Base-by-base conservation (phyloP, 495 filamentous ascomycete species). In the Halenospora varia region DNA sequence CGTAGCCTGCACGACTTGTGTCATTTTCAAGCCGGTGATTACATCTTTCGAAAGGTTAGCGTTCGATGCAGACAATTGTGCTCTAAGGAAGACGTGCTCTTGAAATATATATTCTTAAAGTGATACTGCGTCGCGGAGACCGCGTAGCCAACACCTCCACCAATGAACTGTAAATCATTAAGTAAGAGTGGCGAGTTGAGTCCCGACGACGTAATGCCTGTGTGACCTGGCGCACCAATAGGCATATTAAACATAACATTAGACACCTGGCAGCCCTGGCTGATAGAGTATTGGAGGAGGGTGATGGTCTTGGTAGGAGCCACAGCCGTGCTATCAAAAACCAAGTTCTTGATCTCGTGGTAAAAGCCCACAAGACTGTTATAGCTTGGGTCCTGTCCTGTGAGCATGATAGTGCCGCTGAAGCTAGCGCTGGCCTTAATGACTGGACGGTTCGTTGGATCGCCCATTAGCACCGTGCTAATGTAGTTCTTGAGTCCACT, bases 211-310 rank as follows among this genome's bases (percentile, higher is more conserved):
- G 11, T 63, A 24, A 81, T 71, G 11, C 77, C 79, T 15, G 53
- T 71, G 66, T 59, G 77, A 2, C 42, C 41, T 60, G 66, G 73
- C 13, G 72, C 77, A 25, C 68, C 69, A 48, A 67, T 74, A 0
- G 70, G 62, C 84, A 89, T 83, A 18, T 68, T 70, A 67, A 90
- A 82, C 4, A 75, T 66, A n/a, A 88, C 75, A 66, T 89, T 88
- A 51, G 83, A 79, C 25, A 87, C 67, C 51, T 79, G 83, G 18
- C 80, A 80, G 13, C 78, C 82, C 56, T 88, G 79, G 3, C 79
- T 79, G 18, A 83, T 82, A 3, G 81, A 81, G 86, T 86, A 89
- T 53, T 89, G 8, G 46, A 48, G 10, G 2, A 44, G 63, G 11
- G 65, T 63, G 10, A 79, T 60, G 1, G 58, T 49, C 42, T 60